Percentiles rank a stretch among this genome's conserved stretches.
These are phyloP conservation scores for Phytophthora capsici DNA, from an alignment of 352 stramenopile species.

Conservation along the genomic window DNA sequence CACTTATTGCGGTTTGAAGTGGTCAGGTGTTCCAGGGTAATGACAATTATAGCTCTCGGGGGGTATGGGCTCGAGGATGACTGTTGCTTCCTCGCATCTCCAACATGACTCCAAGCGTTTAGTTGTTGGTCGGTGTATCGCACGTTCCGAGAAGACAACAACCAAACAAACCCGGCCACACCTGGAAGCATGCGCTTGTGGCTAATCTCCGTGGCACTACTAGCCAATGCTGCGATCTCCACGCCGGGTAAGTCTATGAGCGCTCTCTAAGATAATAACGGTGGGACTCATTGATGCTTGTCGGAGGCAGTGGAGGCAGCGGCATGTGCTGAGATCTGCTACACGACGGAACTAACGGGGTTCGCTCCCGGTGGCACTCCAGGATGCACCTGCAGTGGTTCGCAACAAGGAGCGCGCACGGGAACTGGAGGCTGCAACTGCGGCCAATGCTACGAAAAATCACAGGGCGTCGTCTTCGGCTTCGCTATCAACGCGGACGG, in stretches of 20 bases:
- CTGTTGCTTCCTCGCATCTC: not conserved
- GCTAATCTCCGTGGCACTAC: constrained; percentile 15
- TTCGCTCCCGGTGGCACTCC: constrained; percentile 36
- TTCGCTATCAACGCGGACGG: constrained; percentile 37
- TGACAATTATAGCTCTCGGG: constrained; percentile 8
- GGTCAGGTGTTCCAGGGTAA: not conserved
- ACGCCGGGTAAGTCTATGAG: constrained; percentile 14
- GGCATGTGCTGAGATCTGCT: constrained; percentile 46
- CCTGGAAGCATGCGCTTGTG: constrained; percentile 25
- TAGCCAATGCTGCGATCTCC: constrained; percentile 4
- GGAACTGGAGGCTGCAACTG: constrained; percentile 39
- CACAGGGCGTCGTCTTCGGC: constrained; percentile 33
- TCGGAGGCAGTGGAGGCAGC: constrained; percentile 24
- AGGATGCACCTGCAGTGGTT: constrained; percentile 44
- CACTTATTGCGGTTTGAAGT: not conserved
- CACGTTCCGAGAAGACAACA: constrained; percentile 25
- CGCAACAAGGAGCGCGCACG: constrained; percentile 26
- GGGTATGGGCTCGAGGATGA: constrained; percentile 23
- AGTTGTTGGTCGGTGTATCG: constrained; percentile 4
- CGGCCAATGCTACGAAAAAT: constrained; percentile 46
- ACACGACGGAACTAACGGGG: constrained; percentile 39
- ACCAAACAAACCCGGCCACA: not conserved
- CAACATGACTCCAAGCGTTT: constrained; percentile 4
- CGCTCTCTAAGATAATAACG: not conserved
- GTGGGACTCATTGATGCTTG: constrained; percentile 8